Conservation (phyloP, 306 rosid species). For the Vigna reflexopilosa region DNA sequence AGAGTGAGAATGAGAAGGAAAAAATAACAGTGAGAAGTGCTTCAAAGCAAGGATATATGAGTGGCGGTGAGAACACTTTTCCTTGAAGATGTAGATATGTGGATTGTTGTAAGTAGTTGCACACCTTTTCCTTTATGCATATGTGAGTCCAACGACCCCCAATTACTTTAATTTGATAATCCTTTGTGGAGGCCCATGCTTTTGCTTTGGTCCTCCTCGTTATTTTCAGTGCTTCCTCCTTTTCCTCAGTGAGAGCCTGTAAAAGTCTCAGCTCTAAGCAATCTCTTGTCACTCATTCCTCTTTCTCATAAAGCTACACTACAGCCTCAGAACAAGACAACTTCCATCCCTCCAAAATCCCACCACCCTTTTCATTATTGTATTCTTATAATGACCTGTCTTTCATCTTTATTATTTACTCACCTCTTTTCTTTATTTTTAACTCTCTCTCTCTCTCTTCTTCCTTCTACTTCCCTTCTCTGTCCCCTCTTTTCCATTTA, state of each 20-base stretch:
- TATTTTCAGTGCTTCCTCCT: slow-evolving; percentile 52
- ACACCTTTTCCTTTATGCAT: slow-evolving; percentile 13
- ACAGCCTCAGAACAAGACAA: slow-evolving; percentile 61
- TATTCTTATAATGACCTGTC: slow-evolving; percentile 61
- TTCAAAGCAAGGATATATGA: slow-evolving; percentile 27
- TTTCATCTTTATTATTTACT: slow-evolving; percentile 45
- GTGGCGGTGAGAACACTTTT: slow-evolving; percentile 43
- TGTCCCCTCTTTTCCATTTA: slow-evolving; percentile 33
- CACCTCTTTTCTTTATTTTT: slow-evolving; percentile 6
- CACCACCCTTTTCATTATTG: slow-evolving; percentile 55
- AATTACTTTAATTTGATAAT: slow-evolving; percentile 35
- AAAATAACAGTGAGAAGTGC: slow-evolving; percentile 32
- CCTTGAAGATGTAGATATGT: slow-evolving; percentile 45
- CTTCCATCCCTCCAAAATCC: slow-evolving; percentile 53
- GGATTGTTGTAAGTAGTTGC: slow-evolving; percentile 20
- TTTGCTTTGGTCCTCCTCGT: slow-evolving; percentile 39
- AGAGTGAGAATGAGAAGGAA: background rate
- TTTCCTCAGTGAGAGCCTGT: slow-evolving; percentile 46
- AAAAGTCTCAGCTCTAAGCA: slow-evolving; percentile 48
- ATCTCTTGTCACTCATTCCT: slow-evolving; percentile 45
- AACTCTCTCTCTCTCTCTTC: slow-evolving; percentile 7
- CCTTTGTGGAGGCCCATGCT: slow-evolving; percentile 34
- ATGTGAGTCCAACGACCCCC: slow-evolving; percentile 33
- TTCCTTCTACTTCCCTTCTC: slow-evolving; percentile 16
- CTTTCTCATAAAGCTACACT: slow-evolving; percentile 40